Conservation (phyloP, 768 basidiomycete species). For the Leccinellum albellum region DNA sequence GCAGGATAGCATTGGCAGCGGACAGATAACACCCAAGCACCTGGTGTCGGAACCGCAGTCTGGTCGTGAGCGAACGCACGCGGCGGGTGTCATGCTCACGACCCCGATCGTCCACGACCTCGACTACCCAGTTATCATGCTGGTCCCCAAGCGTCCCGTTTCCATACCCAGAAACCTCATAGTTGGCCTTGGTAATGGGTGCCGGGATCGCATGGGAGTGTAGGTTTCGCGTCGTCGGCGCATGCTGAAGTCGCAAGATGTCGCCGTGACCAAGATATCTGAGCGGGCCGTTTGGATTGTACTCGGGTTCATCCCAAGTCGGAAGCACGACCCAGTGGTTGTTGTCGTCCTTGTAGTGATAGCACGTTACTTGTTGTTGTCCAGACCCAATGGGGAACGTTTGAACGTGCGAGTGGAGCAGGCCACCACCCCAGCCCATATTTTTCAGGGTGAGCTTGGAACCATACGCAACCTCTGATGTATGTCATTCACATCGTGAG, state of each 20-base stretch:
- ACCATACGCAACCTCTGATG: constrained; percentile 78
- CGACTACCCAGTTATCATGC: constrained; percentile 89
- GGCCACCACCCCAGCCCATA: constrained; percentile 95
- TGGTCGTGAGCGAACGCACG: constrained; percentile 89
- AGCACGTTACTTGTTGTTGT: constrained; percentile 98
- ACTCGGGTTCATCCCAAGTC: constrained; percentile 68
- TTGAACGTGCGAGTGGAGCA: constrained; percentile 96
- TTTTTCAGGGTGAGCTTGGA: constrained; percentile 93
- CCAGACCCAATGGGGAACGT: constrained; percentile 86
- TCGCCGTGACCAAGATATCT: constrained; percentile 74
- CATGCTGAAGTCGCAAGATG: constrained; percentile 76
- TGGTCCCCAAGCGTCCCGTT: constrained; percentile 83
- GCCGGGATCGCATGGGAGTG: constrained; percentile 90
- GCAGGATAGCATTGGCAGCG: constrained; percentile 83
- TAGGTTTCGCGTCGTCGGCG: constrained; percentile 80
- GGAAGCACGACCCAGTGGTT: constrained; percentile 87
- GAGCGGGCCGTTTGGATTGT: constrained; percentile 63
- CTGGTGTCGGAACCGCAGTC: constrained; percentile 79
- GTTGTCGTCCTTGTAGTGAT: constrained; percentile 99
- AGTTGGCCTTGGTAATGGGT: constrained; percentile 82
- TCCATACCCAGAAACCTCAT: constrained; percentile 94
- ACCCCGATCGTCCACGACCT: constrained; percentile 87
- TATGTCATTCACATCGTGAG: background rate
- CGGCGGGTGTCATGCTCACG: constrained; percentile 54
- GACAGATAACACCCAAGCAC: constrained; percentile 81